These are phyloP conservation scores for Neurospora tetrasperma DNA, from an alignment of 495 filamentous ascomycete genomes.

Conservation along the genomic window DNA sequence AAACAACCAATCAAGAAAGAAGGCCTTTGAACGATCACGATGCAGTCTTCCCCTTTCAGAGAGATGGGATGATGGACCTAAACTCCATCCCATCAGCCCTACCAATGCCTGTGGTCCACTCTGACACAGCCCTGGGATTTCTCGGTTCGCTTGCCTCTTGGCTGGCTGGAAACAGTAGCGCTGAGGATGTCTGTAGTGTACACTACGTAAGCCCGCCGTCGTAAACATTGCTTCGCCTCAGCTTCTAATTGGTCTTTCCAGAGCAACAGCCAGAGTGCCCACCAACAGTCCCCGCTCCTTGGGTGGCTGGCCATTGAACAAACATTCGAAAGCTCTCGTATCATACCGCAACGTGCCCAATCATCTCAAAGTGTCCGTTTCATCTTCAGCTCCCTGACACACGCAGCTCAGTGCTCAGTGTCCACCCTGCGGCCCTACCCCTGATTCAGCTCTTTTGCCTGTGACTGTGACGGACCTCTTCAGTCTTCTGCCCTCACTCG, in stretches of 20 bases:
- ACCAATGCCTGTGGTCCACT: background rate
- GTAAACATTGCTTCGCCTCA: background rate
- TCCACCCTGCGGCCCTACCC: background rate
- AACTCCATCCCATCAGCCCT: slow-evolving; percentile 6
- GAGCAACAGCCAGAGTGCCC: background rate
- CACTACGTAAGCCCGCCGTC: background rate
- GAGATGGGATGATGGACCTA: background rate
- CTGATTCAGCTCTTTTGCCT: background rate
- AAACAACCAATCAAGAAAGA: background rate
- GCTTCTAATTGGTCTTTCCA: background rate
- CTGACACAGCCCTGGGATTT: background rate
- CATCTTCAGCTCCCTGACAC: background rate
- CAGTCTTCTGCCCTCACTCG: background rate
- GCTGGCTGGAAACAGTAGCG: background rate
- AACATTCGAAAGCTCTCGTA: background rate
- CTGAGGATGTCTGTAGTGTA: background rate
- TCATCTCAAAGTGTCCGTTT: background rate
- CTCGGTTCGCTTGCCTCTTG: background rate
- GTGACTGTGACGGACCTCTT: background rate
- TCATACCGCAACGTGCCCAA: background rate
- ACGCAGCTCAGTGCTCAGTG: background rate
- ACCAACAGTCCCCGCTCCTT: background rate
- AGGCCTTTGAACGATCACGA: background rate
- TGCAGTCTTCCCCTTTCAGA: background rate
- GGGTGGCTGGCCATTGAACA: background rate